phyloP scores from a whole-genome alignment of 1,284 basidiomycete species.

The Fomitopsis pinicola region DNA sequence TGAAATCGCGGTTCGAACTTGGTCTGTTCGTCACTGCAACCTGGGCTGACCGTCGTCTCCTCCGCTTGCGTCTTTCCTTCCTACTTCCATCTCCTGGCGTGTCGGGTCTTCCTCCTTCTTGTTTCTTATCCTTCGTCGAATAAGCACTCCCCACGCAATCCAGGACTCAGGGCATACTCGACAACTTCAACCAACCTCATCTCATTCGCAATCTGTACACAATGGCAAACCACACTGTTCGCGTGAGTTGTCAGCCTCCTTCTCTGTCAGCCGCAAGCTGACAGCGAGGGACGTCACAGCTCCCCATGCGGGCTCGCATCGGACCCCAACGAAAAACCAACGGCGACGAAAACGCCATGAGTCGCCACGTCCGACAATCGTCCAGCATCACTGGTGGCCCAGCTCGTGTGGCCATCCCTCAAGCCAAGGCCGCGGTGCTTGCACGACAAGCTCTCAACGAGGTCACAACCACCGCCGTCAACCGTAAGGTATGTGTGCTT shows the following conservation, averaged over 20 bases:
- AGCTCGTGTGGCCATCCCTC: slow-evolving; percentile 33
- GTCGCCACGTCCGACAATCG: slow-evolving; percentile 55
- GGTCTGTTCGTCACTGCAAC: slow-evolving; percentile 17
- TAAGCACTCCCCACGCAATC: slow-evolving; percentile 9
- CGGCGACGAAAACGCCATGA: slow-evolving; percentile 69
- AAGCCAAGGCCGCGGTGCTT: slow-evolving; percentile 34
- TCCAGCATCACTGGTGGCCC: slow-evolving; percentile 43
- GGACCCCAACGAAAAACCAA: slow-evolving; percentile 52
- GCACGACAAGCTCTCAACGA: slow-evolving; percentile 65
- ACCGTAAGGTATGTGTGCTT: slow-evolving; percentile 59
- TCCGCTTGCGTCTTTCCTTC: slow-evolving; percentile 13
- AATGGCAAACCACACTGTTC: slow-evolving; percentile 56
- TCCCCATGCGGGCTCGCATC: slow-evolving; percentile 36
- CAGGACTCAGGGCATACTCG: slow-evolving; percentile 9
- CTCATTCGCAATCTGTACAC: slow-evolving; percentile 16
- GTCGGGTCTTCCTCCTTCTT: slow-evolving; percentile 19
- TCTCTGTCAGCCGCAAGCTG: neutral
- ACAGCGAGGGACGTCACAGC: slow-evolving; percentile 16
- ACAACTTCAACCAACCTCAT: slow-evolving; percentile 25
- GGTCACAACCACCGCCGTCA: slow-evolving; percentile 66
- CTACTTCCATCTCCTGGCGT: slow-evolving; percentile 12
- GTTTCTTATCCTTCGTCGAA: slow-evolving; percentile 14
- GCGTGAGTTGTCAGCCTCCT: slow-evolving; percentile 36
- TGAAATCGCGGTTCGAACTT: slow-evolving; percentile 24
- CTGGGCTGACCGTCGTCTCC: slow-evolving; percentile 21